These are phyloP conservation scores for Skeletonema marinoi DNA, from an alignment of 108 stramenopile species.

Conservation along the genomic window DNA sequence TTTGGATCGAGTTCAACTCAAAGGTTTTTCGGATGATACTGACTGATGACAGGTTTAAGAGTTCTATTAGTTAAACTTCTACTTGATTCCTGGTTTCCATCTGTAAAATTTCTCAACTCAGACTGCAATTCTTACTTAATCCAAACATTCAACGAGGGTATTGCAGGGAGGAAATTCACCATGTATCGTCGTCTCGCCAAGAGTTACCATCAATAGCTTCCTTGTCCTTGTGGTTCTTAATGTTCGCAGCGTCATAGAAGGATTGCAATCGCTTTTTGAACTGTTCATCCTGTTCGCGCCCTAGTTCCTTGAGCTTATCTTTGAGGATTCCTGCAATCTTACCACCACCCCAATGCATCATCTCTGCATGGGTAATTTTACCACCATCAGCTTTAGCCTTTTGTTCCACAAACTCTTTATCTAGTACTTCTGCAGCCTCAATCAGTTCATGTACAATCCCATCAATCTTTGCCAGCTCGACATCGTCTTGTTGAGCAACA, in stretches of 20 bases:
- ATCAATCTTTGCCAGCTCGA: slow-evolving; percentile 21
- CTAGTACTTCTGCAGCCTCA: slow-evolving; percentile 47
- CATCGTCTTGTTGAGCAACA: slow-evolving; percentile 34
- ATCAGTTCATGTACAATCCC: slow-evolving; percentile 32
- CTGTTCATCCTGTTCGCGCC: slow-evolving; percentile 52
- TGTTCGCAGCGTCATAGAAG: slow-evolving; percentile 55
- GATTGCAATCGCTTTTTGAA: slow-evolving; percentile 46
- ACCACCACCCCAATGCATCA: slow-evolving; percentile 49
- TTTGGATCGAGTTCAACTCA: slow-evolving; percentile 73
- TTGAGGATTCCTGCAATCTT: slow-evolving; percentile 41
- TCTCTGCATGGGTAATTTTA: slow-evolving; percentile 46
- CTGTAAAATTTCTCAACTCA: neutral
- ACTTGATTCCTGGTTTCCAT: neutral
- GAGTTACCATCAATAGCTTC: slow-evolving; percentile 35
- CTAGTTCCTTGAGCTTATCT: slow-evolving; percentile 48
- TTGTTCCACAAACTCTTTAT: slow-evolving; percentile 37
- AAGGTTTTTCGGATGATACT: slow-evolving; percentile 45
- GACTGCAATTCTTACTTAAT: neutral
- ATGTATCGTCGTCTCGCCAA: slow-evolving; percentile 42
- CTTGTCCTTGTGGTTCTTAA: slow-evolving; percentile 40
- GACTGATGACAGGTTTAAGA: neutral
- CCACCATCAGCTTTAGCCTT: slow-evolving; percentile 17
- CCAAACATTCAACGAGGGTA: too few species aligned
- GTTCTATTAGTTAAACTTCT: neutral
- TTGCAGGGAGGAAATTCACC: too few species aligned